Evolutionary conservation across 1,284 basidiomycete species (phyloP), one percentile per base, ranked within the genome.

Genomic region (Abortiporus biennis): DNA sequence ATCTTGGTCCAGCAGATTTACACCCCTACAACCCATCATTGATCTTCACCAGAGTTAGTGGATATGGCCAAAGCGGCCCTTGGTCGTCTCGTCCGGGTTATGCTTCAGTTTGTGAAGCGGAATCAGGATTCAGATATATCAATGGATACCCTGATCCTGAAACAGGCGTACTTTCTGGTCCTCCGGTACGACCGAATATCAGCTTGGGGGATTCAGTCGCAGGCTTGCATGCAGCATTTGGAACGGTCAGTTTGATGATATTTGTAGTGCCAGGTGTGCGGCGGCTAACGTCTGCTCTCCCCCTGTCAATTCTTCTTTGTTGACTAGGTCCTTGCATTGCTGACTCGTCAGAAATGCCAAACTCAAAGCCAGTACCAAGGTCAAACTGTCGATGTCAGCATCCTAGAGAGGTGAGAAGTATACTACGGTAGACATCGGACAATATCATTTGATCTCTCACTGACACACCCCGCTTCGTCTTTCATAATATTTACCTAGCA

Each of bases 81-180:
- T 85, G 81, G 81, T 69, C 78, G 0, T 69, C 72, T 13, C 70
- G 78, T 15, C 79, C 80, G 3, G 80, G 81, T 16, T 85, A 80
- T 47, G 82, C 81, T 2, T 79, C 80, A 1, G 80, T 85, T 2
- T 85, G 81, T 52, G 82, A 85, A 62, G 81, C 79, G 2, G 80
- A 85, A 50, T 78, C 80, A 2, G 80, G 82, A 1, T 85, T 85
- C 55, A 68, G 81, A 3, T 81, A 76, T 54, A 81, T 85, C 55
- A 85, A 84, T 43, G 81, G 82, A 1, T 71, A 74, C 40, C 72
- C 73, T 1, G 74, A 83, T 55, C 57, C 66, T 0, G 61, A 69
- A 45, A 74, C 72, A 1, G 74, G 75, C 16, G 64, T 63, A 27
- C 59, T 82, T 20, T 64, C 65, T 13, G 80, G 81, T 0, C 75